Percentiles rank a stretch among this genome's conserved stretches.
Evolutionary conservation across 495 filamentous ascomycete species (phyloP).

Genomic region (Bacidia rubella): DNA sequence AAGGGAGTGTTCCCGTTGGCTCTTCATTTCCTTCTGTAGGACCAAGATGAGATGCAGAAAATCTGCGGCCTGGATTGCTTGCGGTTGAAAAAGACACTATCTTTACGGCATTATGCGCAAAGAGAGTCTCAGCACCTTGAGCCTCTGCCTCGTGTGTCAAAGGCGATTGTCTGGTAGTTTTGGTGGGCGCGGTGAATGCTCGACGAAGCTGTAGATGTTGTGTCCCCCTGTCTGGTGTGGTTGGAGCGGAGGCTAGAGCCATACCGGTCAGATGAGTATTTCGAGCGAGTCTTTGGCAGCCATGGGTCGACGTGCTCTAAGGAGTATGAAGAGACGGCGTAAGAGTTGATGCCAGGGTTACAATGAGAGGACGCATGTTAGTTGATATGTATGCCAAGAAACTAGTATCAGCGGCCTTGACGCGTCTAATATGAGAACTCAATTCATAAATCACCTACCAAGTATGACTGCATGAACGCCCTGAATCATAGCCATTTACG

Average conservation of each 20-base stretch:
- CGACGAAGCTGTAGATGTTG: slow-evolving; percentile 34
- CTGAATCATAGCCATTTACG: no score
- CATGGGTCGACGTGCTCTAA: no score
- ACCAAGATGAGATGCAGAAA: slow-evolving; percentile 17
- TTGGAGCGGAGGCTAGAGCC: slow-evolving; percentile 20
- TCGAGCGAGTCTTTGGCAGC: no score
- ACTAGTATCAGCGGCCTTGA: no score
- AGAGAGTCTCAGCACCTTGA: slow-evolving; percentile 29
- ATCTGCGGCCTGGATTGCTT: slow-evolving; percentile 10
- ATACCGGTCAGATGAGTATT: no score
- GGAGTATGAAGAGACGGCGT: no score
- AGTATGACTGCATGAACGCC: no score
- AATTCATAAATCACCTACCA: no score
- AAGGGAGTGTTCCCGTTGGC: slow-evolving; percentile 44
- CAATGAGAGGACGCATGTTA: no score
- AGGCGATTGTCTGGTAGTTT: slow-evolving; percentile 10
- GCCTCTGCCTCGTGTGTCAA: slow-evolving; percentile 13
- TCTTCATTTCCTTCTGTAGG: slow-evolving; percentile 9
- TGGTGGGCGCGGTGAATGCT: slow-evolving; percentile 45
- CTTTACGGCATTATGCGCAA: slow-evolving; percentile 24
- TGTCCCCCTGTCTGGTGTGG: slow-evolving; percentile 24
- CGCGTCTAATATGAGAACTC: no score
- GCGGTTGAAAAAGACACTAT: slow-evolving; percentile 32
- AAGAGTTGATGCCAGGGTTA: no score
- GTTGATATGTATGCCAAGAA: no score